phyloP scores from a whole-genome alignment of 1,284 basidiomycete species.

The Volvariella surrecta region DNA sequence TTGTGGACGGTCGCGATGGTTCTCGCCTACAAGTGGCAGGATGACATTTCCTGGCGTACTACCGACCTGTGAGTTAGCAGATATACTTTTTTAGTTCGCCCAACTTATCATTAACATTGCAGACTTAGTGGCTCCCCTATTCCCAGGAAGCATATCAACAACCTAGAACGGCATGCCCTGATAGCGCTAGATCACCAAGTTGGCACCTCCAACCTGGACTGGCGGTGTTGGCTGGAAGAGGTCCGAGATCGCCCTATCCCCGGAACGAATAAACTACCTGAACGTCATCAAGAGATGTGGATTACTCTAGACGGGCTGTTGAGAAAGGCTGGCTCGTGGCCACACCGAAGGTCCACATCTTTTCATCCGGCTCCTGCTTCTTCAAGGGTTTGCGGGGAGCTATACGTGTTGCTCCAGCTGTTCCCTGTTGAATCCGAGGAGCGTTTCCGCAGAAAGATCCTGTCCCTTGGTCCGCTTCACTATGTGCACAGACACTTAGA shows the following conservation, averaged over 20 bases:
- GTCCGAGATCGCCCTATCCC: constrained; percentile 1
- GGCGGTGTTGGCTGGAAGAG: constrained; percentile 14
- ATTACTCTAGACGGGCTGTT: too few relatives aligned
- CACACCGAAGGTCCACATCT: too few relatives aligned
- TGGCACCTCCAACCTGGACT: constrained; percentile 14
- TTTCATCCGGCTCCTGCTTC: too few relatives aligned
- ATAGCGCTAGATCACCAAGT: constrained; percentile 17
- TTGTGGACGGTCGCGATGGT: constrained; percentile 26
- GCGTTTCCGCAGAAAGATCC: too few relatives aligned
- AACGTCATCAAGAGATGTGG: too few relatives aligned
- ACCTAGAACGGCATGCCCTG: constrained; percentile 16
- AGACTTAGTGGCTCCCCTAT: constrained; percentile 14
- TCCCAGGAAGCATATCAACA: constrained; percentile 9
- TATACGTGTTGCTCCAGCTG: too few relatives aligned
- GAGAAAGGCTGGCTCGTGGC: too few relatives aligned
- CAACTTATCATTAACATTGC: constrained; percentile 3
- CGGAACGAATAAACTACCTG: too few relatives aligned
- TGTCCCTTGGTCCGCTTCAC: too few relatives aligned
- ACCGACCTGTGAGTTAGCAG: constrained; percentile 24
- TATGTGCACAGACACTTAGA: too few relatives aligned
- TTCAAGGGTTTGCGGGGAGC: too few relatives aligned
- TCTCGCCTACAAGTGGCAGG: constrained; percentile 48
- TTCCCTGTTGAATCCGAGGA: too few relatives aligned
- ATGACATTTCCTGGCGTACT: constrained; percentile 30
- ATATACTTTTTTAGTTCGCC: constrained; percentile 6